These are phyloP conservation scores for Ceratorhiza oryzae-sativae DNA, from an alignment of 1,284 basidiomycete species.

Conservation along the genomic window DNA sequence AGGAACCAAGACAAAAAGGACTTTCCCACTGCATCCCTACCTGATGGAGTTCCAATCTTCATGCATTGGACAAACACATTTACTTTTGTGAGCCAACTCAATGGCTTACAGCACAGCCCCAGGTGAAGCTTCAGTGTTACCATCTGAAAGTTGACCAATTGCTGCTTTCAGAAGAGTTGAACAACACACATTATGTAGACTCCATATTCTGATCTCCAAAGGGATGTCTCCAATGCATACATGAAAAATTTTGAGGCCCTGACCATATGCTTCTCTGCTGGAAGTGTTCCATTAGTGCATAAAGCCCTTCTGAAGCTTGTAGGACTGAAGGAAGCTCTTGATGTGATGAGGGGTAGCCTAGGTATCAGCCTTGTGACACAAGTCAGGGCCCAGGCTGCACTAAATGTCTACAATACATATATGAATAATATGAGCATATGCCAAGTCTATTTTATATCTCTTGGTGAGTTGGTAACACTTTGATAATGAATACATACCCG, in stretches of 20 bases:
- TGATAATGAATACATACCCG: neutral
- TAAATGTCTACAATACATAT: too few relatives aligned
- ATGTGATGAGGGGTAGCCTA: neutral
- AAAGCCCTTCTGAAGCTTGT: neutral
- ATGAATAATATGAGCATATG: conserved; percentile 34
- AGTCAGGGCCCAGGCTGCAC: too few relatives aligned
- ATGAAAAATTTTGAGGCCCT: conserved; percentile 9
- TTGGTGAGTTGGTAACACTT: neutral
- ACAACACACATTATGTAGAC: conserved; percentile 10
- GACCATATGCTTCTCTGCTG: conserved; percentile 3
- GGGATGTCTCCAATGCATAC: neutral
- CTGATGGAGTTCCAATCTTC: neutral
- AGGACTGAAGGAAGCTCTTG: neutral
- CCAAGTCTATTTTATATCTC: conserved; percentile 15
- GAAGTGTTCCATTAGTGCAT: conserved; percentile 1
- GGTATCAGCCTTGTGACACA: conserved; percentile 5
- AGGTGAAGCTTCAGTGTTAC: neutral
- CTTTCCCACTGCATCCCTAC: conserved; percentile 3
- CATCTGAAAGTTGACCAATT: neutral
- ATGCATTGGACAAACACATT: conserved; percentile 12
- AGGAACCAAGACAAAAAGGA: neutral
- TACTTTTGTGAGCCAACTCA: conserved; percentile 3
- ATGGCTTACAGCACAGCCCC: conserved; percentile 2
- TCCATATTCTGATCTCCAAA: neutral
- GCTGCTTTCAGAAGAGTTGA: conserved; percentile 1